A percentile compares a stretch with the other conserved stretches of the same genome.
Evolutionary conservation across 176 grass and related monocot genomes (phyloP).

Genomic region (Zizania latifolia): DNA sequence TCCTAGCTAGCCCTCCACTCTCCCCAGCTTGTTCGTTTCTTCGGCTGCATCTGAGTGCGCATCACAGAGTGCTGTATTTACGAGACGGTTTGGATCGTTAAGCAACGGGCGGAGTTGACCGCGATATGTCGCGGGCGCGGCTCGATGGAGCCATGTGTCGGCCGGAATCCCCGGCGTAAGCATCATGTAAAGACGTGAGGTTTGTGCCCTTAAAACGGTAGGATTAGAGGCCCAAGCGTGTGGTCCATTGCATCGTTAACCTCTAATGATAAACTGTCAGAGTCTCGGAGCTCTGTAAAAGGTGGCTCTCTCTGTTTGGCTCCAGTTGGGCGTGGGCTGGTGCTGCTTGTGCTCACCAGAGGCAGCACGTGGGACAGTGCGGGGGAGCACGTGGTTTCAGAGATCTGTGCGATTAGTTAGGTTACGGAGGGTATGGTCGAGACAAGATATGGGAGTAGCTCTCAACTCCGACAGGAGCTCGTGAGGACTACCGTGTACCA

Average conservation of each 20-base stretch:
- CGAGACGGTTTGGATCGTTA: neutral
- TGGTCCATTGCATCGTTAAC: neutral
- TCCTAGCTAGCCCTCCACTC: neutral
- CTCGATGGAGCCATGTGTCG: neutral
- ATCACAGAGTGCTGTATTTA: neutral
- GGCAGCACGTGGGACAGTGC: constrained; percentile 23
- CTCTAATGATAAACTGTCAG: neutral
- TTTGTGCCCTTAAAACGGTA: neutral
- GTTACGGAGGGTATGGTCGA: too few species aligned
- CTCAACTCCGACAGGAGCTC: too few species aligned
- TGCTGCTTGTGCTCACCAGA: neutral
- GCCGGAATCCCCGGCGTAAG: neutral
- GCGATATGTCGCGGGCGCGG: neutral
- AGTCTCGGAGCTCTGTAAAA: too few species aligned
- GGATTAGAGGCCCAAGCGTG: neutral
- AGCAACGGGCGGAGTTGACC: constrained; percentile 13
- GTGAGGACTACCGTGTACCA: too few species aligned
- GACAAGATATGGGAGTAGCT: too few species aligned
- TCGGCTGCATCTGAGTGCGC: neutral
- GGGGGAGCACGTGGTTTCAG: constrained; percentile 1
- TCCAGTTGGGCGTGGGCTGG: constrained; percentile 8
- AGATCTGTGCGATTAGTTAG: too few species aligned
- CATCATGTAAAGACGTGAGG: neutral
- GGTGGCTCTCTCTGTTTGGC: neutral
- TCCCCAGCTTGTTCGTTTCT: neutral